These are phyloP conservation scores for Yarrowia sp. DNA, from an alignment of 805 yeast species.

Conservation along the genomic window DNA sequence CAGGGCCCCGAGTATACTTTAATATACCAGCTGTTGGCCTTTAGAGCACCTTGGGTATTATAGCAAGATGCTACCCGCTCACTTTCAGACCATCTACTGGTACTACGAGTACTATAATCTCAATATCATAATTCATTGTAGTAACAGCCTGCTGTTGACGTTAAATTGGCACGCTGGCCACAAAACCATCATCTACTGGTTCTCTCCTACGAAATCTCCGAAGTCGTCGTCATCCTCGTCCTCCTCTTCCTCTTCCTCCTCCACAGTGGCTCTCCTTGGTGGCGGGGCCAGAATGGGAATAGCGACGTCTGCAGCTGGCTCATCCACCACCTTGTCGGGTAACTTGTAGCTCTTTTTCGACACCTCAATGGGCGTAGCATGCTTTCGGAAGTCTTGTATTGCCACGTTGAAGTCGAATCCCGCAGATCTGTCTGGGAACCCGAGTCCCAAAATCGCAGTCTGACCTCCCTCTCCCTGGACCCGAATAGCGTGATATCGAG, in stretches of 20 bases:
- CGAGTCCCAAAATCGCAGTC: constrained; percentile 44
- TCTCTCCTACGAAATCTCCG: constrained; percentile 30
- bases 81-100: no score
- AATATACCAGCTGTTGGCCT: no score
- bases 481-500: constrained; percentile 40
- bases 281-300: constrained; percentile 35
- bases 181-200: neutral
- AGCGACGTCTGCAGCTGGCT: constrained; percentile 7
- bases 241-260: constrained; percentile 27
- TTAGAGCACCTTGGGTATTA: no score
- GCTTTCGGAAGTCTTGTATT: constrained; percentile 37
- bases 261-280: constrained; percentile 30
- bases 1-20: no score
- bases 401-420: constrained; percentile 42
- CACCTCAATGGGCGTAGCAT: constrained; percentile 31
- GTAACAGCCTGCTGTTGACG: neutral
- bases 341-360: constrained; percentile 33
- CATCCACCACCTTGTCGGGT: constrained; percentile 30
- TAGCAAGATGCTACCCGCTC: no score
- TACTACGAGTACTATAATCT: neutral
- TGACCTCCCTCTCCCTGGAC: constrained; percentile 37
- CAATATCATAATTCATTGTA: neutral
- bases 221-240: constrained; percentile 39
- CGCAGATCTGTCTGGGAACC: constrained; percentile 38
- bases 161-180: no score